Evolutionary conservation across 192 early-diverging fungal species (phyloP).

Genomic region (Paraglomus occultum): DNA sequence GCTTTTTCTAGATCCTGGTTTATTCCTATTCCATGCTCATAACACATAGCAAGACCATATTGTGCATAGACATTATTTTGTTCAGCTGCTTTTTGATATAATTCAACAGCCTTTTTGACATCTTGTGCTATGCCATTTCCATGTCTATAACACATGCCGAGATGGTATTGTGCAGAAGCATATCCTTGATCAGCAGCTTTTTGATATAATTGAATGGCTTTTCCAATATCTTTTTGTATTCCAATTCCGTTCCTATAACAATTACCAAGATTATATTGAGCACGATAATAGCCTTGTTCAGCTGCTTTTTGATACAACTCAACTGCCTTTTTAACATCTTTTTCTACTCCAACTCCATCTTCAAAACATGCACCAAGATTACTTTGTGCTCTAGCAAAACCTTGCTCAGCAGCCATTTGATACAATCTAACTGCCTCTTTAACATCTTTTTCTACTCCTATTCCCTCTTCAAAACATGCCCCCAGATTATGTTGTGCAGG

Average conservation of each 20-base stretch:
- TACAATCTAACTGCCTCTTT: slow-evolving; percentile 61
- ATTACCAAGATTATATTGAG: slow-evolving; percentile 76
- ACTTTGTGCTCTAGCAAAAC: slow-evolving; percentile 79
- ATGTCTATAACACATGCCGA: slow-evolving; percentile 74
- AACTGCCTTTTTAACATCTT: slow-evolving; percentile 50
- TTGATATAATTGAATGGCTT: slow-evolving; percentile 59
- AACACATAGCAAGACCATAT: slow-evolving; percentile 76
- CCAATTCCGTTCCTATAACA: slow-evolving; percentile 70
- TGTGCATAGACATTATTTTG: slow-evolving; percentile 59
- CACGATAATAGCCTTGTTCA: slow-evolving; percentile 56
- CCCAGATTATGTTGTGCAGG: slow-evolving; percentile 59
- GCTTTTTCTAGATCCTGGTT: slow-evolving; percentile 58
- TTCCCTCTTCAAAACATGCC: slow-evolving; percentile 58
- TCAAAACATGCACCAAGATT: slow-evolving; percentile 79
- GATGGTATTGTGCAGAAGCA: slow-evolving; percentile 67
- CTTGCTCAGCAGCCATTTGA: slow-evolving; percentile 58
- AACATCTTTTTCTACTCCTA: slow-evolving; percentile 51
- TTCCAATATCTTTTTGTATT: slow-evolving; percentile 44
- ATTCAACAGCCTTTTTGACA: slow-evolving; percentile 48
- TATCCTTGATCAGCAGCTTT: slow-evolving; percentile 55
- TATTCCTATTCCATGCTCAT: slow-evolving; percentile 70
- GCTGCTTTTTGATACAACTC: slow-evolving; percentile 55
- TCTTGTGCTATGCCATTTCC: slow-evolving; percentile 56
- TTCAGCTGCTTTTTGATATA: slow-evolving; percentile 61
- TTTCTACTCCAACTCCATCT: slow-evolving; percentile 67